Evolutionary conservation across 192 early-diverging fungal genomes (phyloP).

Genomic region (Coemansia sp.): DNA sequence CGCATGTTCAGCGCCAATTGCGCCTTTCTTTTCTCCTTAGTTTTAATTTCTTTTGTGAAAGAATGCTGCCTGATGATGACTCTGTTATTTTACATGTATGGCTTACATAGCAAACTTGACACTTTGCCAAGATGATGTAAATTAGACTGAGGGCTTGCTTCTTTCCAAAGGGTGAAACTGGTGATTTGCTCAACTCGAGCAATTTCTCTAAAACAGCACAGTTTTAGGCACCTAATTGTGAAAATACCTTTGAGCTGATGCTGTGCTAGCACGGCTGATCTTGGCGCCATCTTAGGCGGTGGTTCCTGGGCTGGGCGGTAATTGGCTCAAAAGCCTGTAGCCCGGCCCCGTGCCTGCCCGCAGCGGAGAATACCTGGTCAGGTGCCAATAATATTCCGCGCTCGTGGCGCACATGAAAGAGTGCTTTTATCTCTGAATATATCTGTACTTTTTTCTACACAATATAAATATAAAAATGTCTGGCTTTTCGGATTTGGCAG

Average conservation of each 20-base stretch:
- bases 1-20: not conserved
- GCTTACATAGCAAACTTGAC: conserved; percentile 46
- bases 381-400: not conserved
- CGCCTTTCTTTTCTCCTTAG: conserved; percentile 4
- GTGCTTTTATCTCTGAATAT: not conserved
- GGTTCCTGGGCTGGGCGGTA: not conserved
- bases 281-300: not conserved
- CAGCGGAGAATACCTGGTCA: not conserved
- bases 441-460: conserved; percentile 1
- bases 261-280: not conserved
- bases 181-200: not conserved
- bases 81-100: conserved; percentile 39
- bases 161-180: not conserved
- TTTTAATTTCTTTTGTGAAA: conserved; percentile 17
- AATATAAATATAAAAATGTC: conserved; percentile 39
- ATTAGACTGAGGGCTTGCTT: conserved; percentile 30
- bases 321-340: not conserved
- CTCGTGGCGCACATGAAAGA: not conserved
- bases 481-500: conserved; percentile 62
- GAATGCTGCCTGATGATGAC: conserved; percentile 30
- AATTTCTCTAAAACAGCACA: too few relatives aligned
- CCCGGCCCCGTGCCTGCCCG: not conserved
- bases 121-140: conserved; percentile 34
- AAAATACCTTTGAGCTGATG: not conserved
- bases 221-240: too few relatives aligned